phyloP scores from a whole-genome alignment of 306 rosid genomes.

The Vicia villosa region DNA sequence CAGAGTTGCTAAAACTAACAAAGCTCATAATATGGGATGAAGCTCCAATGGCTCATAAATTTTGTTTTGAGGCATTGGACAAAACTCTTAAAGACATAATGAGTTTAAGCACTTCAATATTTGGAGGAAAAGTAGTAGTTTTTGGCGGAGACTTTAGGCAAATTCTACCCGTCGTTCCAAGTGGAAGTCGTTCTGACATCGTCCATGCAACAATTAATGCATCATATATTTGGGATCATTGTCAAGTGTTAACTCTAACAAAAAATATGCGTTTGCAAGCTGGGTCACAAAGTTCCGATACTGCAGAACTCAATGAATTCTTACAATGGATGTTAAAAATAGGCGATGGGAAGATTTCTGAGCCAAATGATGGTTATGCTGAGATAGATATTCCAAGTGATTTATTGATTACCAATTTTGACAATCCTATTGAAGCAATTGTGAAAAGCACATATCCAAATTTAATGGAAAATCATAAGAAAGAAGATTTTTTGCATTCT shows the following conservation, averaged over 20 bases:
- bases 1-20: slow-evolving; percentile 1
- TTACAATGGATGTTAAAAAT: slow-evolving; percentile 8
- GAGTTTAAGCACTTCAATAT: slow-evolving; percentile 5
- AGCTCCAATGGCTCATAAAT: slow-evolving; percentile 19
- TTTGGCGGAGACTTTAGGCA: slow-evolving; percentile 27
- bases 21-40: slow-evolving; percentile 28
- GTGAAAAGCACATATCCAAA: slow-evolving; percentile 20
- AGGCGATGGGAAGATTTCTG: slow-evolving; percentile 12
- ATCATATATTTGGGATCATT: slow-evolving; percentile 13
- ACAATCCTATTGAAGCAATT: slow-evolving; percentile 2
- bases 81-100: slow-evolving; percentile 17
- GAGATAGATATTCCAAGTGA: slow-evolving; percentile 13
- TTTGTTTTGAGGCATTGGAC: slow-evolving; percentile 21
- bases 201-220: slow-evolving; percentile 17
- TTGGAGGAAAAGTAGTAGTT: slow-evolving; percentile 15
- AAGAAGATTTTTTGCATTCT: not conserved
- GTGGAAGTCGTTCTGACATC: slow-evolving; percentile 14
- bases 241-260: slow-evolving; percentile 10
- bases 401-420: slow-evolving; percentile 13
- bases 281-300: not conserved
- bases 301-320: not conserved
- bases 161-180: slow-evolving; percentile 9
- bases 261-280: slow-evolving; percentile 15
- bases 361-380: slow-evolving; percentile 29
- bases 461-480: not conserved